These are phyloP conservation scores for Berberis vulgaris DNA, from an alignment of 164 flowering plant species.

Conservation along the genomic window DNA sequence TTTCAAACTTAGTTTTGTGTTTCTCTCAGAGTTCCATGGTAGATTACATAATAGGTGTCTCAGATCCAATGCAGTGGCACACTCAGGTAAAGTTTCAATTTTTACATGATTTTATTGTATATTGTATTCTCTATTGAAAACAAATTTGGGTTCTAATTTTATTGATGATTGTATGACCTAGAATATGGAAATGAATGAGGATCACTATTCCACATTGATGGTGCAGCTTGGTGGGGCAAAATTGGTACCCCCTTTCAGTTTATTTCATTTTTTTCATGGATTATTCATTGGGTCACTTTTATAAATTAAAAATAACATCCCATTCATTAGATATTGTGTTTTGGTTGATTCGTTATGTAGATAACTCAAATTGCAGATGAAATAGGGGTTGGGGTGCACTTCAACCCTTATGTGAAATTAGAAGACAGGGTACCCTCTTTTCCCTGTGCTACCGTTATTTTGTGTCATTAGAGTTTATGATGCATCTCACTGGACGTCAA, in stretches of 20 bases:
- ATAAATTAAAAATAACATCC: not conserved
- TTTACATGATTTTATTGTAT: no score
- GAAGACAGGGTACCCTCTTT: constrained; percentile 43
- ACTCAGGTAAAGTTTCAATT: constrained; percentile 36
- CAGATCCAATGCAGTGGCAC: constrained; percentile 90
- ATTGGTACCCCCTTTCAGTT: constrained; percentile 35
- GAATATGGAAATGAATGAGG: constrained; percentile 68
- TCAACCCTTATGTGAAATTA: constrained; percentile 75
- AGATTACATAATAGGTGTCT: constrained; percentile 82
- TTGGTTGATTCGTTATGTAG: constrained; percentile 26
- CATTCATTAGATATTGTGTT: not conserved
- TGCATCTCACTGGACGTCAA: not conserved
- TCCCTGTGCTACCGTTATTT: not conserved
- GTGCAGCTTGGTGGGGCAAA: constrained; percentile 63
- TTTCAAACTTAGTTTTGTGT: constrained; percentile 1
- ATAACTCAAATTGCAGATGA: constrained; percentile 62
- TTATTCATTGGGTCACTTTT: not conserved
- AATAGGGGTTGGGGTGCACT: constrained; percentile 91
- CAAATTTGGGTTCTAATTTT: constrained; percentile 1
- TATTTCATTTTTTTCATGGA: not conserved
- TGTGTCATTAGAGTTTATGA: not conserved
- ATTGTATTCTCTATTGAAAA: not conserved
- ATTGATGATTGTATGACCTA: constrained; percentile 18
- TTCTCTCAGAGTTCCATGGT: constrained; percentile 51
- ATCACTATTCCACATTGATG: constrained; percentile 82